Evolutionary conservation across 306 rosid species (phyloP).

Genomic region (Cucurbita maxima): DNA sequence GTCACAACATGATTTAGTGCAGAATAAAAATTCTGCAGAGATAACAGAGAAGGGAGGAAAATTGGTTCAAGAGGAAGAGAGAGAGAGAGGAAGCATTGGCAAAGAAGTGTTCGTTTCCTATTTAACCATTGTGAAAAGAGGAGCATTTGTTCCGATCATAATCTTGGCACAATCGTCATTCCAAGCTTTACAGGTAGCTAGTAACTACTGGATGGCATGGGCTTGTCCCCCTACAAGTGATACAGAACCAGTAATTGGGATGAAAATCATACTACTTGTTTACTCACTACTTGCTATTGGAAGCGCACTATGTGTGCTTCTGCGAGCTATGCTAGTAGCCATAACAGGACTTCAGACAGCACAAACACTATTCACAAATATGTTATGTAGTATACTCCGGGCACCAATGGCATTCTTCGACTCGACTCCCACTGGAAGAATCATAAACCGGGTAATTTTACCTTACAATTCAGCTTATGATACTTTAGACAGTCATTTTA

Average conservation of each 20-base stretch:
- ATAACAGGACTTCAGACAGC: slow-evolving; percentile 66
- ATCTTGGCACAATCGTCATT: slow-evolving; percentile 73
- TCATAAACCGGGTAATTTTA: slow-evolving; percentile 63
- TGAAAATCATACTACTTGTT: slow-evolving; percentile 40
- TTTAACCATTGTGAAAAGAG: slow-evolving; percentile 61
- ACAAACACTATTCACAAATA: slow-evolving; percentile 52
- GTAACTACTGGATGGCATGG: slow-evolving; percentile 99
- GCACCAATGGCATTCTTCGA: slow-evolving; percentile 95
- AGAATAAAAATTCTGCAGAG: slow-evolving; percentile 38
- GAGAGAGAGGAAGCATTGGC: slow-evolving; percentile 90
- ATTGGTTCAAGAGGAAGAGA: slow-evolving; percentile 82
- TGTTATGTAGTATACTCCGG: slow-evolving; percentile 56
- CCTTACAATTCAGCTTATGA: background rate
- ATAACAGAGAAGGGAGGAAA: slow-evolving; percentile 50
- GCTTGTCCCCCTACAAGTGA: slow-evolving; percentile 63
- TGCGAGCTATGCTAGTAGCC: slow-evolving; percentile 43
- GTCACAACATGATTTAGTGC: slow-evolving; percentile 32
- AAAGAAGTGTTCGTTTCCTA: slow-evolving; percentile 71
- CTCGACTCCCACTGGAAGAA: slow-evolving; percentile 97
- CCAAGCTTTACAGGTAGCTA: slow-evolving; percentile 74
- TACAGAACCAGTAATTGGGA: slow-evolving; percentile 29
- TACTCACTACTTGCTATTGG: slow-evolving; percentile 54
- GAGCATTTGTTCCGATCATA: slow-evolving; percentile 59
- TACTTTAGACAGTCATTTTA: background rate
- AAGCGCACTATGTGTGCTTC: slow-evolving; percentile 56